Evolutionary conservation across 192 early-diverging fungal genomes (phyloP).

Genomic region (Oehlia diaphana): DNA sequence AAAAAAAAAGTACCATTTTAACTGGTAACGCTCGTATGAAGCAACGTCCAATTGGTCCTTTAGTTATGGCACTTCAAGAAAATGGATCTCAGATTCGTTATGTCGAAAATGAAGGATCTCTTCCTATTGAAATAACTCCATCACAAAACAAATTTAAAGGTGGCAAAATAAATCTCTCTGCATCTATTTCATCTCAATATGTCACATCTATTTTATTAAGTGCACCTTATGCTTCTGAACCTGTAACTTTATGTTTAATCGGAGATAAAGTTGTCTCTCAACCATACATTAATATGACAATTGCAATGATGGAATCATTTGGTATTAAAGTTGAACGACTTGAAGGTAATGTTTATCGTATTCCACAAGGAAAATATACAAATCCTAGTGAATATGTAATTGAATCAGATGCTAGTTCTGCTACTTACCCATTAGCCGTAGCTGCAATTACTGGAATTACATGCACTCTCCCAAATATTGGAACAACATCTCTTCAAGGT

Average conservation of each 20-base stretch:
- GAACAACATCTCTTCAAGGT: constrained; percentile 88
- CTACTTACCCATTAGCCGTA: constrained; percentile 95
- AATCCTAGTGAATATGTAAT: constrained; percentile 87
- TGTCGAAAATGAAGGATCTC: constrained; percentile 75
- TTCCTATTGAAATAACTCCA: constrained; percentile 86
- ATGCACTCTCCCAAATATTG: constrained; percentile 92
- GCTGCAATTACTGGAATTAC: constrained; percentile 92
- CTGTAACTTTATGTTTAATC: constrained; percentile 79
- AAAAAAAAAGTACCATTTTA: constrained; percentile 55
- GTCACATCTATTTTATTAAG: constrained; percentile 96
- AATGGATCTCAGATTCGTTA: constrained; percentile 84
- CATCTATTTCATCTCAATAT: constrained; percentile 96
- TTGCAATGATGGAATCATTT: constrained; percentile 97
- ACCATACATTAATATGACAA: constrained; percentile 99
- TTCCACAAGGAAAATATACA: constrained; percentile 74
- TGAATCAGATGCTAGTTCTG: constrained; percentile 95
- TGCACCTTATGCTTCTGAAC: constrained; percentile 85
- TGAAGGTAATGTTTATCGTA: constrained; percentile 77
- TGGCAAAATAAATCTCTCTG: constrained; percentile 85
- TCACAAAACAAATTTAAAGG: constrained; percentile 72
- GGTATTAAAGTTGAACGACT: constrained; percentile 77
- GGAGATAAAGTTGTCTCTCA: constrained; percentile 96
- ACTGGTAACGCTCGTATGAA: constrained; percentile 99
- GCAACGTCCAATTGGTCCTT: constrained; percentile 88
- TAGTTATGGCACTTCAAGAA: constrained; percentile 78